Base-by-base conservation (phyloP, 2,329 filamentous ascomycete species). In the Exserohilum turcica region DNA sequence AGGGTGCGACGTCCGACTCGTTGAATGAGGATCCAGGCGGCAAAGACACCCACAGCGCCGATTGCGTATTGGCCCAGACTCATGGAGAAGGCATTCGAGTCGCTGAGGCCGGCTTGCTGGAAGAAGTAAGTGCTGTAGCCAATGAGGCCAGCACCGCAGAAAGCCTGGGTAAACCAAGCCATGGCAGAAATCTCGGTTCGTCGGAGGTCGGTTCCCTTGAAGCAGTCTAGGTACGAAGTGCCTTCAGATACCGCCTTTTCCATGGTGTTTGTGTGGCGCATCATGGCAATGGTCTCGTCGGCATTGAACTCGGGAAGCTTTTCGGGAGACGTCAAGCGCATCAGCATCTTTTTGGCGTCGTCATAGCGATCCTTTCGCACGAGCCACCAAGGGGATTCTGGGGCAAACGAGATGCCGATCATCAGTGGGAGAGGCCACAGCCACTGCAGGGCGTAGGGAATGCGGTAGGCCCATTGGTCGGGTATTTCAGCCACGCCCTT, bases 191-290 rank as follows among this genome's bases (percentile, higher is more conserved):
- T 86, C 67, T 90, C 91, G 2, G 91, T 96, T 18, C 91, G 85
- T 54, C 91, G 87, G 45, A 87, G 80, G 69, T 96, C 87, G 16
- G 84, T 83, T n/a, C 91, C 90, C 72, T 82, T 87, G 82, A 96
- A 95, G 78, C 91, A 96, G 73, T 96, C 91, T 63, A 84, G 74
- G 74, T 94, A 96, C 32, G 82, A 86, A 7, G 89, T 84, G 32
- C 91, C 91, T 10, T 78, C 78, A 33, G 66, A 66, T 7, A 90
- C 86, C 72, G 84, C 79, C 68, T 90, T 83, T 72, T 96, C 92
- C 12, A 95, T 78, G 1, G 88, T 88, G 5, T 89, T 92, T 3
- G 91, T 96, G 69, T 94, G 90, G 3, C 91, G 85, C 88, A 96
- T 96, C 90, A 96, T 94, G 64, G 89, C 86, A 56, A 96, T 82